These are phyloP conservation scores for Dichotomocladium elegans DNA, from an alignment of 371 early-diverging fungal species.

Conservation along the genomic window DNA sequence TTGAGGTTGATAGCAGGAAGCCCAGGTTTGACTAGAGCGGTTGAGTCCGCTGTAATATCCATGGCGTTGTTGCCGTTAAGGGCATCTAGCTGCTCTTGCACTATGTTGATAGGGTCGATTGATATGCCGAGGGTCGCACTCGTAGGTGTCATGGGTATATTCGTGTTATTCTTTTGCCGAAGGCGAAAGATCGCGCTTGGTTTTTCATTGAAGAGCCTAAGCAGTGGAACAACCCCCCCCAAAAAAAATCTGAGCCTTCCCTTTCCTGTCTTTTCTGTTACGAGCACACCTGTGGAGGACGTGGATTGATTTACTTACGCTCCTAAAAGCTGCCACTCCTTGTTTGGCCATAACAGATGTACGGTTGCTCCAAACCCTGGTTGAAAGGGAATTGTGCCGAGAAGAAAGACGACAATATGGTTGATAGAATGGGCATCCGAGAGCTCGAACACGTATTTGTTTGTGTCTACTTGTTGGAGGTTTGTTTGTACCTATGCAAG, in stretches of 20 bases:
- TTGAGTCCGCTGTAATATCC: slow-evolving; percentile 1
- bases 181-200: slow-evolving; percentile 82
- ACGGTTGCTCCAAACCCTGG: slow-evolving; percentile 84
- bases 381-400: slow-evolving; percentile 84
- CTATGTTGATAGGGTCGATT: slow-evolving; percentile 75
- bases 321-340: slow-evolving; percentile 84
- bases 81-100: slow-evolving; percentile 53
- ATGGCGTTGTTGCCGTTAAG: slow-evolving; percentile 5
- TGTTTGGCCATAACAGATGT: slow-evolving; percentile 84
- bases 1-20: slow-evolving; percentile 21
- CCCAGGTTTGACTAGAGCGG: slow-evolving; percentile 22
- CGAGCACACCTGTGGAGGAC: too few species aligned
- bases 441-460: slow-evolving; percentile 79
- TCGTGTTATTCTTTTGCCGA: slow-evolving; percentile 11
- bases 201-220: slow-evolving; percentile 80
- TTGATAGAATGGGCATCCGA: slow-evolving; percentile 79
- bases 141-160: slow-evolving; percentile 16
- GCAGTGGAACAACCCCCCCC: neutral
- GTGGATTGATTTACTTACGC: slow-evolving; percentile 49
- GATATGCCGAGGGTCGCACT: slow-evolving; percentile 86
- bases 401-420: slow-evolving; percentile 89
- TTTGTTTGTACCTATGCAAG: slow-evolving; percentile 82
- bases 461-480: slow-evolving; percentile 80
- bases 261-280: too few species aligned
- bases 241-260: neutral